phyloP scores from a whole-genome alignment of 2,329 filamentous ascomycete species.

The Ophidiomyces ophidiicola region DNA sequence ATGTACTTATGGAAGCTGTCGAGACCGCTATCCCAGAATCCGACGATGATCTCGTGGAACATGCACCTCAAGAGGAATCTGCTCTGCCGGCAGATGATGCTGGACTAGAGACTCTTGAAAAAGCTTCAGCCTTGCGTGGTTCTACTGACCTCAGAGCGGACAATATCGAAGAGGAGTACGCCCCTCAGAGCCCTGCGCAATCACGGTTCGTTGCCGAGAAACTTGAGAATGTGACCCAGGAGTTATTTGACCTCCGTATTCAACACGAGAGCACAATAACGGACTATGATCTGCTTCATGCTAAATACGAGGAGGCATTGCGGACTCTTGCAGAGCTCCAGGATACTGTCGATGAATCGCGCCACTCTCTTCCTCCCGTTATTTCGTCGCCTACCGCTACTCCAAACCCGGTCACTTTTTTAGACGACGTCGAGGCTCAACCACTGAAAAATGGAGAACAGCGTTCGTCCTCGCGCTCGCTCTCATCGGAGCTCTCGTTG shows the following conservation, averaged over 20 bases:
- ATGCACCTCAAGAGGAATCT: constrained; percentile 17
- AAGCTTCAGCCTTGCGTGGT: constrained; percentile 20
- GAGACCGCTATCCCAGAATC: constrained; percentile 37
- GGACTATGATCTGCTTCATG: constrained; percentile 68
- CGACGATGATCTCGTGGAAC: constrained; percentile 30
- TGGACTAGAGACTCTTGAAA: constrained; percentile 29
- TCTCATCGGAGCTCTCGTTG: constrained; percentile 87
- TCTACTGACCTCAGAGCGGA: constrained; percentile 18
- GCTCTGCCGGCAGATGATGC: constrained; percentile 20
- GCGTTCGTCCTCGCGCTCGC: constrained; percentile 72
- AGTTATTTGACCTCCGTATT: constrained; percentile 77
- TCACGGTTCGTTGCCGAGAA: constrained; percentile 82
- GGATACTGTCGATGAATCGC: constrained; percentile 68
- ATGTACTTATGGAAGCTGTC: constrained; percentile 34
- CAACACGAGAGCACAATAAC: constrained; percentile 76
- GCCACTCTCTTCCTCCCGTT: constrained; percentile 36
- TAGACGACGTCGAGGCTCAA: constrained; percentile 62
- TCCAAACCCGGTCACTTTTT: constrained; percentile 64
- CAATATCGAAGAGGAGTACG: constrained; percentile 30
- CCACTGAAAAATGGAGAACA: constrained; percentile 57
- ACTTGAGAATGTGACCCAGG: constrained; percentile 78
- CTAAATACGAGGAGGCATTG: constrained; percentile 84
- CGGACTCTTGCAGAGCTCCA: constrained; percentile 63
- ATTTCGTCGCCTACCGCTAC: constrained; percentile 32
- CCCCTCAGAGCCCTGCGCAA: constrained; percentile 61